Conservation (phyloP, 2,329 filamentous ascomycete genomes). For the Pseudocercospora musae region DNA sequence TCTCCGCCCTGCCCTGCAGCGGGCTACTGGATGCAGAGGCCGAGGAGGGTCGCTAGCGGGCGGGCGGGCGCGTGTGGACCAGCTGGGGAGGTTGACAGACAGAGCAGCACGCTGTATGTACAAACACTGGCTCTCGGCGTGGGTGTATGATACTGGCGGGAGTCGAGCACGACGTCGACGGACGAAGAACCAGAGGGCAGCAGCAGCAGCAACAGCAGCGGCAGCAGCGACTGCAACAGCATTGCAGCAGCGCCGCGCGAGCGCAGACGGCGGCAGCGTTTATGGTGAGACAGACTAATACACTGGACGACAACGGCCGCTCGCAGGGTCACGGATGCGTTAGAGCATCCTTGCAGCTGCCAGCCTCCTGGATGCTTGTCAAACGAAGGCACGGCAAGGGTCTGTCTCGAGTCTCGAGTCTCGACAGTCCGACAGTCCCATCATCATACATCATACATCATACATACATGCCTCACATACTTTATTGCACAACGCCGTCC, state of each 20-base stretch:
- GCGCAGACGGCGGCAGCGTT: not conserved
- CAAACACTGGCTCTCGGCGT: not conserved
- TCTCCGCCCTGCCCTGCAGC: constrained; percentile 14
- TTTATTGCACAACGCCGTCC: too few species aligned
- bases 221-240: not conserved
- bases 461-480: too few species aligned
- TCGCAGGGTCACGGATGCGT: not conserved
- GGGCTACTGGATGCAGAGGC: constrained; percentile 6
- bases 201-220: not conserved
- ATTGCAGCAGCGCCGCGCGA: not conserved
- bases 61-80: not conserved
- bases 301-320: not conserved
- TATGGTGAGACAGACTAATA: constrained; percentile 2
- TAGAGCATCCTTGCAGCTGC: not conserved
- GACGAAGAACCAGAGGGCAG: not conserved
- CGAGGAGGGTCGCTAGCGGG: constrained; percentile 4
- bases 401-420: not conserved
- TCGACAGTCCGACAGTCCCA: too few species aligned
- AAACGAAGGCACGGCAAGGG: not conserved
- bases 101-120: not conserved
- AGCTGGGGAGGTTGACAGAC: not conserved
- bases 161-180: not conserved
- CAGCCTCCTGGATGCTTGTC: not conserved
- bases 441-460: too few species aligned
- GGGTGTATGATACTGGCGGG: not conserved